phyloP scores from a whole-genome alignment of 2,329 filamentous ascomycete genomes.

The Curvularia sp. region DNA sequence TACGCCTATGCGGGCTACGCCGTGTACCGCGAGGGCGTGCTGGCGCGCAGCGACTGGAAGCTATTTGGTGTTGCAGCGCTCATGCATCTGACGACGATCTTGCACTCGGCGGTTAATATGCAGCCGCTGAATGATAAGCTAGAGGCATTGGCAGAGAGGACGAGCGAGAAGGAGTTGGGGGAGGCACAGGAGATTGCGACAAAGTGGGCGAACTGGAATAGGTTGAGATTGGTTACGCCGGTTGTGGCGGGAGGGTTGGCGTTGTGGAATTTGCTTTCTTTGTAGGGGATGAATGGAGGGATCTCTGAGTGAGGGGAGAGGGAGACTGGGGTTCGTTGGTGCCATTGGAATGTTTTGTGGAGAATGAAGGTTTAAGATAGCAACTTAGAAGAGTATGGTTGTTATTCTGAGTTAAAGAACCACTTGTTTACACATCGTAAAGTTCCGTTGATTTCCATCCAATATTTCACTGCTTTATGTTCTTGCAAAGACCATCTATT shows the following conservation, averaged over 20 bases:
- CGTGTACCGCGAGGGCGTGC: slow-evolving; percentile 38
- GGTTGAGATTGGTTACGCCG: slow-evolving; percentile 45
- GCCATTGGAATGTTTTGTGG: background rate
- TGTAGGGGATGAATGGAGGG: slow-evolving; percentile 4
- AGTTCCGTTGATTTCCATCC: background rate
- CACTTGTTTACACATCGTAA: background rate
- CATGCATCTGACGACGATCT: slow-evolving; percentile 56
- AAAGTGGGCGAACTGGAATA: slow-evolving; percentile 49
- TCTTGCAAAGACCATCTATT: background rate
- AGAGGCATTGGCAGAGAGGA: slow-evolving; percentile 50
- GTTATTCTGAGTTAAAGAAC: background rate
- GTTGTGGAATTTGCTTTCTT: slow-evolving; percentile 39
- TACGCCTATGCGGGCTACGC: slow-evolving; percentile 56
- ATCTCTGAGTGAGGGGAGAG: background rate
- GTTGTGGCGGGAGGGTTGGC: slow-evolving; percentile 45
- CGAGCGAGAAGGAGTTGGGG: slow-evolving; percentile 41
- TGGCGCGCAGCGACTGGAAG: slow-evolving; percentile 54
- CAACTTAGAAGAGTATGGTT: background rate
- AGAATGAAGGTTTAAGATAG: too few relatives aligned
- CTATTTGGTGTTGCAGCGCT: slow-evolving; percentile 53
- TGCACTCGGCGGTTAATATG: slow-evolving; percentile 61
- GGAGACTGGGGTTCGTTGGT: background rate
- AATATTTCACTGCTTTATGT: background rate
- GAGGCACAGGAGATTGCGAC: slow-evolving; percentile 44
- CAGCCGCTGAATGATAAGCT: slow-evolving; percentile 59